These are phyloP conservation scores for Abelmoschus esculentus DNA, from an alignment of 345 rosid genomes.

Conservation along the genomic window DNA sequence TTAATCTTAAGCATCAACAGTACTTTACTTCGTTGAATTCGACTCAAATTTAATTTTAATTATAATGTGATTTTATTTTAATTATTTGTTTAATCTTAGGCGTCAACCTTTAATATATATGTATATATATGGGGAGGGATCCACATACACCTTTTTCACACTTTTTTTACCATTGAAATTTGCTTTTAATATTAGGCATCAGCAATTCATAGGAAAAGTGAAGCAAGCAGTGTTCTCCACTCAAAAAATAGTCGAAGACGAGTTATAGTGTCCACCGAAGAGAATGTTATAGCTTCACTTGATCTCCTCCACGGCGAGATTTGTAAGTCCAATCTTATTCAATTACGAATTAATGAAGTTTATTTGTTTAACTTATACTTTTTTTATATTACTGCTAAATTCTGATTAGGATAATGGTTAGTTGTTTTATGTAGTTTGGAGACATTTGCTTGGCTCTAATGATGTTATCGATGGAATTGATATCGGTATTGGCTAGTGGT, in stretches of 20 bases:
- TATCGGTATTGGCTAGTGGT: slow-evolving; percentile 30
- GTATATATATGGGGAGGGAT: neutral
- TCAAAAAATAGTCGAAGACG: slow-evolving; percentile 86
- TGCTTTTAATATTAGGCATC: slow-evolving; percentile 51
- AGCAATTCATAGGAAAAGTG: slow-evolving; percentile 83
- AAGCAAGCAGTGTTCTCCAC: slow-evolving; percentile 93
- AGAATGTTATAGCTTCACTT: slow-evolving; percentile 87
- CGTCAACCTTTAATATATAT: slow-evolving; percentile 32
- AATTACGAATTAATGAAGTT: neutral
- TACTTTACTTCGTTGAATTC: slow-evolving; percentile 33
- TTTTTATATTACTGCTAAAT: neutral
- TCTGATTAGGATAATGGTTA: neutral
- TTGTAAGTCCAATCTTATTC: slow-evolving; percentile 36
- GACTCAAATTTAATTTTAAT: neutral
- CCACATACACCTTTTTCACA: too few species aligned
- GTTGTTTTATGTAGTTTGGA: slow-evolving; percentile 61
- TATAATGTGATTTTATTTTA: neutral
- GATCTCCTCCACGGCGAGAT: slow-evolving; percentile 93
- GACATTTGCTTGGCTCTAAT: slow-evolving; percentile 69
- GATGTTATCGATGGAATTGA: slow-evolving; percentile 69
- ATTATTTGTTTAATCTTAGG: slow-evolving; percentile 34
- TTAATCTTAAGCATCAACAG: slow-evolving; percentile 62
- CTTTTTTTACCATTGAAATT: too few species aligned
- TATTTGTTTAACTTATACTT: neutral
- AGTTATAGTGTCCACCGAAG: slow-evolving; percentile 82